Conservation (phyloP, 2,329 filamentous ascomycete genomes). For the Lasiodiplodia sp. region DNA sequence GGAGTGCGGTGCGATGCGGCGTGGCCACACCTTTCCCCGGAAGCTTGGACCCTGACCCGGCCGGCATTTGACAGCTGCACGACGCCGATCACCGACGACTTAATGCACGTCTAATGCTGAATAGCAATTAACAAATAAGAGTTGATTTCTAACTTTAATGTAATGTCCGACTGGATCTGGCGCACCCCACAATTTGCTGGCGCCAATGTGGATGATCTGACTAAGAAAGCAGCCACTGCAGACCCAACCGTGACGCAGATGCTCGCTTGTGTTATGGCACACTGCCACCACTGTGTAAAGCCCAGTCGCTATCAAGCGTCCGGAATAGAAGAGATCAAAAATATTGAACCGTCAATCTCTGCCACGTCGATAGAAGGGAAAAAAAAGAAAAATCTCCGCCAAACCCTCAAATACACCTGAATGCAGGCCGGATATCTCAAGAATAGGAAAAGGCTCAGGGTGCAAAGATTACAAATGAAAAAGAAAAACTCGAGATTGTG, state of each 20-base stretch:
- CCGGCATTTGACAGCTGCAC: background rate
- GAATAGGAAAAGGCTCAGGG: background rate
- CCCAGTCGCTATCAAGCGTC: background rate
- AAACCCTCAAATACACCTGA: conserved; percentile 8
- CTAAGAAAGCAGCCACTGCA: background rate
- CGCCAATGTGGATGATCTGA: background rate
- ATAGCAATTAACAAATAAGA: background rate
- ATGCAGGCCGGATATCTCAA: conserved; percentile 19
- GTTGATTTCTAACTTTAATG: background rate
- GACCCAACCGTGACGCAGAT: background rate
- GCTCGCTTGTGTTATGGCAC: conserved; percentile 1
- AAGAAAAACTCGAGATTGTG: background rate
- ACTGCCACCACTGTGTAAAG: background rate
- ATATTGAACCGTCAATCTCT: background rate
- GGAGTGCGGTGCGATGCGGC: conserved; percentile 12
- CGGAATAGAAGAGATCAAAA: background rate
- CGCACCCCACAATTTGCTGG: background rate
- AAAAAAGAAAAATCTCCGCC: background rate
- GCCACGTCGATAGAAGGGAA: background rate
- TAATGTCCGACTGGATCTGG: background rate
- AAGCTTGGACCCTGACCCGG: conserved; percentile 17
- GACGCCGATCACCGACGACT: conserved; percentile 1
- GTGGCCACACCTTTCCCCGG: conserved; percentile 7
- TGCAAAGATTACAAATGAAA: background rate
- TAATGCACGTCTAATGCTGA: background rate